A percentile compares a stretch with the other conserved stretches of the same genome.
Conservation (phyloP, 495 filamentous ascomycete genomes). For the Xylaria bambusicola region DNA sequence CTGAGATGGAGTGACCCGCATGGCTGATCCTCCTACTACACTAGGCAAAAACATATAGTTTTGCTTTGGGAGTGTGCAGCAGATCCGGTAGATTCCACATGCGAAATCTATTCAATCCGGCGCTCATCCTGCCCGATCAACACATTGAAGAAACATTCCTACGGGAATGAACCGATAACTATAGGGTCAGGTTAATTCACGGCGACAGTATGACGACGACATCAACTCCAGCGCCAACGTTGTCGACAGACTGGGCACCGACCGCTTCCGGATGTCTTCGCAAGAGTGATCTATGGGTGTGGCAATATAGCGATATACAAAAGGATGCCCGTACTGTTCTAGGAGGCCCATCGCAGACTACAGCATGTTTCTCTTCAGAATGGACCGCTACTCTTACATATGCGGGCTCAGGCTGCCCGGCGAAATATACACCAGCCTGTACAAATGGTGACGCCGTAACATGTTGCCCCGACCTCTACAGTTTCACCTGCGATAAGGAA, state of each 20-base stretch:
- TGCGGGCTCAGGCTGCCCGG: conserved; percentile 26
- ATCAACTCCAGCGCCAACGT: conserved; percentile 9
- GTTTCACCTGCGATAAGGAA: conserved; percentile 17
- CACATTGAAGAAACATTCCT: neutral
- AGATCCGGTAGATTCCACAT: neutral
- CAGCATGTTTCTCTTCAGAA: conserved; percentile 28
- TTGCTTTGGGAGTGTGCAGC: too few species aligned
- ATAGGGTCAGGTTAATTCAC: neutral
- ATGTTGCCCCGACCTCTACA: conserved; percentile 29
- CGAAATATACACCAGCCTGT: conserved; percentile 30
- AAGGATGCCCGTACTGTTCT: conserved; percentile 28
- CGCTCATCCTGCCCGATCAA: neutral
- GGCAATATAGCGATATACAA: conserved; percentile 16
- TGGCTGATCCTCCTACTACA: too few species aligned
- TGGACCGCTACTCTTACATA: conserved; percentile 27
- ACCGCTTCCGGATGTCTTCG: conserved; percentile 22
- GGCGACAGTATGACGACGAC: conserved; percentile 3
- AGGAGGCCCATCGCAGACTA: conserved; percentile 33
- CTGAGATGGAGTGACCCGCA: neutral
- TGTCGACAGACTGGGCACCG: conserved; percentile 25
- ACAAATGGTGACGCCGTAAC: conserved; percentile 17
- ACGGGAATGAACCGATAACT: too few species aligned
- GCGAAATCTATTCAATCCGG: neutral
- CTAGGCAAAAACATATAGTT: too few species aligned
- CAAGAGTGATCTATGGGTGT: conserved; percentile 32